Evolutionary conservation across 345 rosid genomes (phyloP).

Genomic region (Iberis pinnata): DNA sequence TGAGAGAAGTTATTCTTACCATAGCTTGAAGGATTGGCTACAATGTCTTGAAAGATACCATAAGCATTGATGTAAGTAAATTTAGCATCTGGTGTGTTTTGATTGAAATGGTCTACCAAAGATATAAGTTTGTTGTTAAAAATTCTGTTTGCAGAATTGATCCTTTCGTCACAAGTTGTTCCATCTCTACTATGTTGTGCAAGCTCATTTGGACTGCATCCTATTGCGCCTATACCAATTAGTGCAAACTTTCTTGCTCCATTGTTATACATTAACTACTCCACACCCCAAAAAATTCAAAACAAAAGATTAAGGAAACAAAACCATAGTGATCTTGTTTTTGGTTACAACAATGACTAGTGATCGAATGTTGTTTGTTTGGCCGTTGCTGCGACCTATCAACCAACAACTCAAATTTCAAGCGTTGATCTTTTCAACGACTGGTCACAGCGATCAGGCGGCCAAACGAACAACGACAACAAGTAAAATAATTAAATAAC

Average conservation of each 20-base stretch:
- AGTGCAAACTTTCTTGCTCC: conserved; percentile 86
- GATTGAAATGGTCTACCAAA: conserved; percentile 59
- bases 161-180: conserved; percentile 48
- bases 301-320: background rate
- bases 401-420: too few relatives aligned
- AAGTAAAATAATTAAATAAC: too few relatives aligned
- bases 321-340: too few relatives aligned
- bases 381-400: too few relatives aligned
- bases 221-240: conserved; percentile 72
- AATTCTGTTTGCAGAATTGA: conserved; percentile 63
- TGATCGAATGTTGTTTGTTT: too few relatives aligned
- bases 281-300: background rate
- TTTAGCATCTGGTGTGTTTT: conserved; percentile 46
- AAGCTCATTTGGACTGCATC: conserved; percentile 79
- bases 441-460: too few relatives aligned
- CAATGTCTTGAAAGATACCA: conserved; percentile 65
- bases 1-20: too few relatives aligned
- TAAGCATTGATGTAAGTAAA: conserved; percentile 63
- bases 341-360: too few relatives aligned
- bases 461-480: too few relatives aligned
- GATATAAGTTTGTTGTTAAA: conserved; percentile 66
- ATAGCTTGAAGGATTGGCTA: conserved; percentile 31
- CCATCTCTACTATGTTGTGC: conserved; percentile 68
- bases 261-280: conserved; percentile 52
- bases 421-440: too few relatives aligned